These are phyloP conservation scores for Pythium plurisporium DNA, from an alignment of 352 stramenopile genomes.

Conservation along the genomic window DNA sequence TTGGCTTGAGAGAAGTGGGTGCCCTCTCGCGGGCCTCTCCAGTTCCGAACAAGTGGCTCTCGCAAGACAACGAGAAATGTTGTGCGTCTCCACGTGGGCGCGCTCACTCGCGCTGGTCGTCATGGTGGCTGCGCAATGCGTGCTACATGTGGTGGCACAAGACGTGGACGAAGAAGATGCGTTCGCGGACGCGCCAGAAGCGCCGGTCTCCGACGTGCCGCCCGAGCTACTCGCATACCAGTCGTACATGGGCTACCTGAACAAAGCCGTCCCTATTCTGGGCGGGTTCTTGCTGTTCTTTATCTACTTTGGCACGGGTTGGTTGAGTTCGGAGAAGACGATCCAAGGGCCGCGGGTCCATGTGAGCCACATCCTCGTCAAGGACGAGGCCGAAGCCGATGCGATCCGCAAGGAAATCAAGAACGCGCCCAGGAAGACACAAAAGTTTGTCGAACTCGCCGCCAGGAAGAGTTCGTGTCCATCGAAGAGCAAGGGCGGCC, in stretches of 20 bases:
- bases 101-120: not conserved
- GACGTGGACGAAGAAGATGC: not conserved
- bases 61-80: too few relatives aligned
- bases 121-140: not conserved
- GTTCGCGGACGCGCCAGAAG: not conserved
- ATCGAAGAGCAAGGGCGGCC: slow-evolving; percentile 54
- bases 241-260: slow-evolving; percentile 24
- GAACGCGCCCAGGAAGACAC: slow-evolving; percentile 44
- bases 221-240: slow-evolving; percentile 6
- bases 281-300: slow-evolving; percentile 10
- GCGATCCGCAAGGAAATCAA: slow-evolving; percentile 54
- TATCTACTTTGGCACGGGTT: slow-evolving; percentile 18
- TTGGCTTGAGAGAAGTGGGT: too few relatives aligned
- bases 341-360: slow-evolving; percentile 36
- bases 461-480: slow-evolving; percentile 48
- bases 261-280: slow-evolving; percentile 20
- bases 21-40: too few relatives aligned
- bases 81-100: not conserved
- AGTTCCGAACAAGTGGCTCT: too few relatives aligned
- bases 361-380: slow-evolving; percentile 61
- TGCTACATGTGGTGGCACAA: not conserved
- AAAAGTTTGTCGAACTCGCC: slow-evolving; percentile 47
- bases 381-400: slow-evolving; percentile 47
- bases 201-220: not conserved
- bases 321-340: slow-evolving; percentile 4